Evolutionary conservation across 225 moss, liverwort and hornwort genomes (phyloP).

Genomic region (Pseudisothecium myosuroides): DNA sequence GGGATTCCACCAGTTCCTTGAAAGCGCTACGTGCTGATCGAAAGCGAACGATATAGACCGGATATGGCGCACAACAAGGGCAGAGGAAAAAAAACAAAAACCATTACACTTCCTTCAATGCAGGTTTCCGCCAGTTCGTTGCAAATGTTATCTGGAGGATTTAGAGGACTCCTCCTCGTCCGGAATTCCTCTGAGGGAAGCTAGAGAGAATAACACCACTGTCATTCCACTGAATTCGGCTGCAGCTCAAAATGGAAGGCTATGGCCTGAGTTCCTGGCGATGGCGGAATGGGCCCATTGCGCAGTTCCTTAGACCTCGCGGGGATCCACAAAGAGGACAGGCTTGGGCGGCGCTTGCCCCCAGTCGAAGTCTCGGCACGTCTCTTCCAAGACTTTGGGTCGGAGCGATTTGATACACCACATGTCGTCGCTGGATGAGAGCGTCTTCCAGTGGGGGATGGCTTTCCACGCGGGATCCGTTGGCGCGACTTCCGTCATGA

Average conservation of each 20-base stretch:
- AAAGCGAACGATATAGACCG: neutral
- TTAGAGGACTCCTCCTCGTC: neutral
- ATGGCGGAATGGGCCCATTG: neutral
- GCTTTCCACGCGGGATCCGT: conserved; percentile 46
- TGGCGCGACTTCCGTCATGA: conserved; percentile 71
- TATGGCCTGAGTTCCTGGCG: neutral
- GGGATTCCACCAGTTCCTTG: neutral
- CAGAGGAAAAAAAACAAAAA: neutral
- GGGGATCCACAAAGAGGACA: conserved; percentile 89
- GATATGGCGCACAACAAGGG: neutral
- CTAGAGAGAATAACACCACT: too few species aligned
- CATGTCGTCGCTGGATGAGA: conserved; percentile 75
- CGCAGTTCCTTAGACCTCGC: conserved; percentile 49
- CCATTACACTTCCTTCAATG: neutral
- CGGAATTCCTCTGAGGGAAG: neutral
- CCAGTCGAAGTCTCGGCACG: conserved; percentile 47
- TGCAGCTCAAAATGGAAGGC: neutral
- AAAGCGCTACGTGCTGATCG: neutral
- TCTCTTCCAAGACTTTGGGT: neutral
- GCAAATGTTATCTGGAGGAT: neutral
- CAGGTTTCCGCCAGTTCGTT: neutral
- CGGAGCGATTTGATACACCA: conserved; percentile 78
- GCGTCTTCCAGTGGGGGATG: conserved; percentile 80
- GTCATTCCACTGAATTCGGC: neutral
- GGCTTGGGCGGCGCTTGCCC: conserved; percentile 37